These are phyloP conservation scores for Botrytis squamosa DNA, from an alignment of 2,329 filamentous ascomycete species.

Conservation along the genomic window DNA sequence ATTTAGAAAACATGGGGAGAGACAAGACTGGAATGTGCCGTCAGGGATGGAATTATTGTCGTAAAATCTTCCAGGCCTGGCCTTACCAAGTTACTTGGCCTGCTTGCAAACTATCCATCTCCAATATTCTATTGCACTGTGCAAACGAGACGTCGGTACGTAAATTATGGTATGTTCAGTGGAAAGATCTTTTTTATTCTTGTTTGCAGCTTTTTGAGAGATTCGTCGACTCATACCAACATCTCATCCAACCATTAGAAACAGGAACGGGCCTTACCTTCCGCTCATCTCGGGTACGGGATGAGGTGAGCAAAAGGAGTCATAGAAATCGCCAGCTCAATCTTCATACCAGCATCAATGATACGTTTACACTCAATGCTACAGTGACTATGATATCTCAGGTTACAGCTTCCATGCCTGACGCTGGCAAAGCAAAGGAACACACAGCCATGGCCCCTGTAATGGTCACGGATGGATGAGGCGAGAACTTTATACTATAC, in stretches of 20 bases:
- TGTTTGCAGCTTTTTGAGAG: slow-evolving; percentile 14
- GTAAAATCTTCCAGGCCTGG: slow-evolving; percentile 2
- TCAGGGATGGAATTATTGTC: neutral
- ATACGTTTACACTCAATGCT: neutral
- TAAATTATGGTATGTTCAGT: neutral
- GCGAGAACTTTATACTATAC: neutral
- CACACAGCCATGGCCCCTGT: slow-evolving; percentile 6
- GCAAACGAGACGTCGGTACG: neutral
- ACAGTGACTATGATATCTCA: neutral
- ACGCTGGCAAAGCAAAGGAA: slow-evolving; percentile 9
- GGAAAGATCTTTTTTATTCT: neutral
- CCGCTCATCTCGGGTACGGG: slow-evolving; percentile 21
- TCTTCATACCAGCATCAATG: neutral
- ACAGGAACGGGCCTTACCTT: slow-evolving; percentile 24
- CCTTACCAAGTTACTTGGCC: slow-evolving; percentile 10
- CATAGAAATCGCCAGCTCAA: slow-evolving; percentile 9
- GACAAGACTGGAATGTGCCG: slow-evolving; percentile 15
- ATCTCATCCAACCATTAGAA: slow-evolving; percentile 21
- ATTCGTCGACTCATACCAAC: neutral
- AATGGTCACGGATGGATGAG: slow-evolving; percentile 2
- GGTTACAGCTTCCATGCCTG: slow-evolving; percentile 5
- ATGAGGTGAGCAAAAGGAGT: slow-evolving; percentile 21
- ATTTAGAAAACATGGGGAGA: slow-evolving; percentile 11
- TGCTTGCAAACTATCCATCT: neutral
- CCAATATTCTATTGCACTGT: neutral